Evolutionary conservation across 2,329 filamentous ascomycete species (phyloP), one percentile per base, ranked within the genome.

Genomic region (Ophiostoma ips): DNA sequence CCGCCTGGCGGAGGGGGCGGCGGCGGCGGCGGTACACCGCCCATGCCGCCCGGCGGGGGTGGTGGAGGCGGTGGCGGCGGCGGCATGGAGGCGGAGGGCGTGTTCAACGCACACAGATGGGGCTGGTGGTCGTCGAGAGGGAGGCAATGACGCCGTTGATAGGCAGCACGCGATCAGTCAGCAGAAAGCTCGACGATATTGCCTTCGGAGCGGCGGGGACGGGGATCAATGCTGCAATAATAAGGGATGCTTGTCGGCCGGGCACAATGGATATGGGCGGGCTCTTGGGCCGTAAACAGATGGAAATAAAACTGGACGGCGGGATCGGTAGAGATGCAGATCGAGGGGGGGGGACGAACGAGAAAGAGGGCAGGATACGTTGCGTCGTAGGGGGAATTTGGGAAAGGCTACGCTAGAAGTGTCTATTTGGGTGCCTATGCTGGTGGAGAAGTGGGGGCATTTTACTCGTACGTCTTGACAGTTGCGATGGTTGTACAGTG

Each of bases 1-100:
- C 68, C 71, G 40, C 74, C 76, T 37, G 81, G 84, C 33, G 84
- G 84, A 2, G 83, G 84, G 11, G 84, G 83, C 3, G 84, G 83
- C 24, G 57, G 57, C 16, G 56, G 57, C 3, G 56, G 55, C 41
- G 68, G 68, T 65, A 71, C 69, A 34, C 55, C 55, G 18, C 30
- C 30, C 52, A 56, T 49, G 30, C 52, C 54, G 15, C 51, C 51
- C 13, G 48, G 49, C 1, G 55, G 55, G 24, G 55, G 55, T 13
- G 55, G 55, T 9, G 55, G 55, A 9, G 55, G 55, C 2, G 55
- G 55, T 2, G 55, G 55, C 11, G 55, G 55, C 12, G 37, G 57
- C 52, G 60, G 61, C 55, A 35, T 35, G 44, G 16, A 11, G 21
- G 28, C 2, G 35, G n/a, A n/a, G n/a, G n/a, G n/a, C n/a, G 35